Evolutionary conservation across 148 eudicot species (phyloP).

Genomic region (Limonium bicolor): DNA sequence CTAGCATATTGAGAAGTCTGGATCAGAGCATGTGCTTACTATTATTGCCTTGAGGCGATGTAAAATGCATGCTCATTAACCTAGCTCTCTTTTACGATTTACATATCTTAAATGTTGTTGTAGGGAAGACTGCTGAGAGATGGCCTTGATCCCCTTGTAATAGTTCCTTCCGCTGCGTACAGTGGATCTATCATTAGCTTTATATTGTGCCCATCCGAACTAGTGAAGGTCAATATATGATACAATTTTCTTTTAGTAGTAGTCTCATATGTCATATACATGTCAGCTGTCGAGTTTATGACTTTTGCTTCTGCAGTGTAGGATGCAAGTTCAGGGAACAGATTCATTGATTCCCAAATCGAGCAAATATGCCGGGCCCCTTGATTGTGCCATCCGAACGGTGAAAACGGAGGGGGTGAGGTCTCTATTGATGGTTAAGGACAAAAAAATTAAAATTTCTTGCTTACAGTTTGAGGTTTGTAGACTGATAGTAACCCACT

Average conservation of each 20-base stretch:
- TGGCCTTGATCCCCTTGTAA: constrained; percentile 46
- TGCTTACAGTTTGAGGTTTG: too few species aligned
- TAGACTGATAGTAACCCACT: constrained; percentile 8
- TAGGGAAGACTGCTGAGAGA: constrained; percentile 43
- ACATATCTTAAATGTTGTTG: too few species aligned
- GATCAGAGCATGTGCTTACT: neutral
- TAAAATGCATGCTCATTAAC: too few species aligned
- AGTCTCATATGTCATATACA: too few species aligned
- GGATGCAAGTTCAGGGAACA: constrained; percentile 95
- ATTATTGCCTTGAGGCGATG: neutral
- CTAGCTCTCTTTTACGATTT: neutral
- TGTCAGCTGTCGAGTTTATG: constrained; percentile 14
- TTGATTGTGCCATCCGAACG: constrained; percentile 70
- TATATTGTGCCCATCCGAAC: constrained; percentile 67
- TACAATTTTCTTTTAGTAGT: too few species aligned
- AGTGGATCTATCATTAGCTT: constrained; percentile 75
- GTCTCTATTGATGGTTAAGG: neutral
- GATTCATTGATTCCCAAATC: constrained; percentile 53
- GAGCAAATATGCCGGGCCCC: constrained; percentile 42
- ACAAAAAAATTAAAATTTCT: too few species aligned
- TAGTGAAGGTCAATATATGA: constrained; percentile 47
- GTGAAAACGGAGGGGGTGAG: constrained; percentile 74
- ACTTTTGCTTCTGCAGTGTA: constrained; percentile 65
- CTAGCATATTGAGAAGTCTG: too few species aligned
- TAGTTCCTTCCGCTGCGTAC: constrained; percentile 71